Conservation (phyloP, 805 yeast genomes). For the Suhomyces prunicola region DNA sequence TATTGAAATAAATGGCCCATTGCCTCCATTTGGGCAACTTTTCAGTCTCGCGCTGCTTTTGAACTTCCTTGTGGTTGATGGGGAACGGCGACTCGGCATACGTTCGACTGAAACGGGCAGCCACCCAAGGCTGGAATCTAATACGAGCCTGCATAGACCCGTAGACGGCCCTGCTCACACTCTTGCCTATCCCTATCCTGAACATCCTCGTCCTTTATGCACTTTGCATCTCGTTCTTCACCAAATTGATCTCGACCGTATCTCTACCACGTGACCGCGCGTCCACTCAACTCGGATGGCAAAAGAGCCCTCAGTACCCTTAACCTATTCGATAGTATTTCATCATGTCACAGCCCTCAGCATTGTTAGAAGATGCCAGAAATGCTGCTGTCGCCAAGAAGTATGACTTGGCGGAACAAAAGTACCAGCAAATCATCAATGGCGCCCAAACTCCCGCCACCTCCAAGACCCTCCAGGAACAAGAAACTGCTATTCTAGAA, state of each 20-base stretch:
- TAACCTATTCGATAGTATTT: background rate
- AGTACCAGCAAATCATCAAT: constrained; percentile 51
- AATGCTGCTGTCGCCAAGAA: constrained; percentile 50
- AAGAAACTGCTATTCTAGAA: constrained; percentile 69
- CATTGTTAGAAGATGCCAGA: constrained; percentile 57
- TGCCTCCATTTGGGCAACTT: constrained; percentile 35
- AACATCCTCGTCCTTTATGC: background rate
- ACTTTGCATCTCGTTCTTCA: background rate
- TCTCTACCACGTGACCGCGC: background rate
- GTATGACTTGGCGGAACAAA: constrained; percentile 54
- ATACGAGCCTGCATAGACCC: background rate
- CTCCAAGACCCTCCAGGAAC: constrained; percentile 35
- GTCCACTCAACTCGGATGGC: constrained; percentile 5
- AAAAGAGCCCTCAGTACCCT: background rate
- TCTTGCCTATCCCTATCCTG: background rate
- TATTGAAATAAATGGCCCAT: constrained; percentile 42
- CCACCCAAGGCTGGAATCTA: background rate
- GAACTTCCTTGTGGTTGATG: constrained; percentile 26
- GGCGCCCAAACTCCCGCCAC: constrained; percentile 14
- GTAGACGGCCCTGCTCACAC: background rate
- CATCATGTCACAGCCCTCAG: constrained; percentile 20
- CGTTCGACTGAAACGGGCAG: background rate
- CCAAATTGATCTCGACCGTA: background rate
- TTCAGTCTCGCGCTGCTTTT: constrained; percentile 25
- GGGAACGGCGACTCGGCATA: constrained; percentile 34